phyloP scores from a whole-genome alignment of 352 stramenopile genomes.

The Pythium vanterpoolii region DNA sequence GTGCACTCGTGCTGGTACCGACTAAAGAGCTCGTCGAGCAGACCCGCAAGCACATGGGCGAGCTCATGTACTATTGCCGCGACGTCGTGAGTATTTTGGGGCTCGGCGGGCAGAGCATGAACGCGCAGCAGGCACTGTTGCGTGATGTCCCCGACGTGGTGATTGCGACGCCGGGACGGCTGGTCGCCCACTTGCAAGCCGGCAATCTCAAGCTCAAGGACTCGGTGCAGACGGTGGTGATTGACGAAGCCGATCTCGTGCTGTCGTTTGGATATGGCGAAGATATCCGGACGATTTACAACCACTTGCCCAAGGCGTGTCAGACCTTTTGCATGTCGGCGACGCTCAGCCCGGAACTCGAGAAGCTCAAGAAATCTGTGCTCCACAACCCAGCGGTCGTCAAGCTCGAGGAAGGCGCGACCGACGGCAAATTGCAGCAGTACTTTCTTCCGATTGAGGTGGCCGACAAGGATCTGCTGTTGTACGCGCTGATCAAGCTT shows the following conservation, averaged over 20 bases:
- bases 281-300: slow-evolving; percentile 92
- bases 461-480: slow-evolving; percentile 95
- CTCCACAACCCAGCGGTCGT: slow-evolving; percentile 97
- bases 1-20: slow-evolving; percentile 94
- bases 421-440: slow-evolving; percentile 92
- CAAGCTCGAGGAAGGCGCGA: slow-evolving; percentile 93
- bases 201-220: slow-evolving; percentile 82
- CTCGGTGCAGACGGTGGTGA: slow-evolving; percentile 95
- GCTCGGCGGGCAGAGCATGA: slow-evolving; percentile 89
- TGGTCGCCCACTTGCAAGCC: slow-evolving; percentile 88
- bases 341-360: slow-evolving; percentile 95
- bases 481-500: slow-evolving; percentile 99
- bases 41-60: slow-evolving; percentile 85
- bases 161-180: slow-evolving; percentile 91
- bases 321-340: slow-evolving; percentile 99
- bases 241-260: slow-evolving; percentile 99
- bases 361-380: slow-evolving; percentile 96
- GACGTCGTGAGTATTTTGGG: slow-evolving; percentile 92
- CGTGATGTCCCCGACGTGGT: slow-evolving; percentile 91
- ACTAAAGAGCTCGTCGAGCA: slow-evolving; percentile 98
- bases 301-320: slow-evolving; percentile 95
- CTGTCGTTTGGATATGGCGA: slow-evolving; percentile 96
- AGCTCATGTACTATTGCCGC: slow-evolving; percentile 97
- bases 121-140: slow-evolving; percentile 81
- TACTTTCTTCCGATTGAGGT: slow-evolving; percentile 92